These are phyloP conservation scores for Leccinum imitatum DNA, from an alignment of 768 basidiomycete genomes.

Conservation along the genomic window DNA sequence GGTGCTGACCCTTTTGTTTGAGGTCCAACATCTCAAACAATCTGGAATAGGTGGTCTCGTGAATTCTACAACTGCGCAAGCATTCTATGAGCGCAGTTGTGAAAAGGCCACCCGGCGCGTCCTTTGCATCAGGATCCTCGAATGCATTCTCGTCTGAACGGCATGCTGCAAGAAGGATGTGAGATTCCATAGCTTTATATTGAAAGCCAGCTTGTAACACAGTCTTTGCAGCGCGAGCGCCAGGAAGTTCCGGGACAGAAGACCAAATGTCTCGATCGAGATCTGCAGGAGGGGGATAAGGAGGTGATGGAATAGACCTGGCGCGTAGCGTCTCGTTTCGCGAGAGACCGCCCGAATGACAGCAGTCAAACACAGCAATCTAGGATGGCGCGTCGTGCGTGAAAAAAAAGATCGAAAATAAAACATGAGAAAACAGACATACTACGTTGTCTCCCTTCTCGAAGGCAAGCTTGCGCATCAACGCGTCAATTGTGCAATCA, in stretches of 20 bases:
- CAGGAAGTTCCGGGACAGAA: conserved; percentile 1
- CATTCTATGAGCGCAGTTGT: conserved; percentile 18
- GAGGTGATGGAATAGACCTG: conserved; percentile 13
- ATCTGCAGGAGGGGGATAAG: conserved; percentile 14
- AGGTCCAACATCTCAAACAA: conserved; percentile 16
- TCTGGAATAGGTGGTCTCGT: conserved; percentile 16
- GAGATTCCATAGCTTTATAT: conserved; percentile 22
- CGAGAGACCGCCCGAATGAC: conserved; percentile 21
- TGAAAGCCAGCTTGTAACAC: conserved; percentile 10
- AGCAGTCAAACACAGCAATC: conserved; percentile 22
- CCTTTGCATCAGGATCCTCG: conserved; percentile 9
- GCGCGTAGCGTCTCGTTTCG: conserved; percentile 3
- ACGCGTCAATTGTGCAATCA: conserved; percentile 14
- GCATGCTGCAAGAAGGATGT: conserved; percentile 24
- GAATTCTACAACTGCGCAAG: conserved; percentile 7
- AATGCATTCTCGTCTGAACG: conserved; percentile 14
- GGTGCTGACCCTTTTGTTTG: conserved; percentile 9
- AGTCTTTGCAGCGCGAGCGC: conserved; percentile 9
- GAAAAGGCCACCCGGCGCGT: conserved; percentile 18
- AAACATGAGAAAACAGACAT: background rate
- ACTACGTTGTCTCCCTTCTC: conserved; percentile 22
- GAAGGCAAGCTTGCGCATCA: conserved; percentile 18
- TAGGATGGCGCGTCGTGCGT: background rate
- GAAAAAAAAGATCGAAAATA: background rate
- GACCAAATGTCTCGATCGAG: conserved; percentile 12